A percentile compares a stretch with the other conserved stretches of the same genome.
Evolutionary conservation across 2,329 filamentous ascomycete species (phyloP).

Genomic region (Pseudophaeomoniella oleicola): DNA sequence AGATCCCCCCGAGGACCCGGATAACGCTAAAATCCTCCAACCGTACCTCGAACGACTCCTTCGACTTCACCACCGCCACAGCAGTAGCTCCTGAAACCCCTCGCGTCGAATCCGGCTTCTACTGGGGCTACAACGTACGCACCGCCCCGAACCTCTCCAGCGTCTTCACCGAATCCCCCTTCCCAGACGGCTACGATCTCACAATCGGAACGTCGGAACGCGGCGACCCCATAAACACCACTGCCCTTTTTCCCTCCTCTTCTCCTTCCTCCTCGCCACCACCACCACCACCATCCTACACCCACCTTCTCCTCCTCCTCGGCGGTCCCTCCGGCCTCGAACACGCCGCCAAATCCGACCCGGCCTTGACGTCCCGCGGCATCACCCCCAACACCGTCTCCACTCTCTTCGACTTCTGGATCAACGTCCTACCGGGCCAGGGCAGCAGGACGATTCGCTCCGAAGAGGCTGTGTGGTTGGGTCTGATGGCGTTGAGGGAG

Average conservation of each 20-base stretch:
- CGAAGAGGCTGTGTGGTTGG: conserved; percentile 70
- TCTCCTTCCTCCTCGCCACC: conserved; percentile 15
- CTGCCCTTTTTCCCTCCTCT: conserved; percentile 26
- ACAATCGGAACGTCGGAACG: conserved; percentile 75
- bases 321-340: conserved; percentile 71
- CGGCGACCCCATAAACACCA: conserved; percentile 34
- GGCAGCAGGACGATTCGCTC: conserved; percentile 71
- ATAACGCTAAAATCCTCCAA: conserved; percentile 53
- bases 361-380: conserved; percentile 43
- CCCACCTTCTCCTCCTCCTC: conserved; percentile 64
- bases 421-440: conserved; percentile 67
- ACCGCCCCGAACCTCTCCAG: conserved; percentile 50
- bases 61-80: conserved; percentile 28
- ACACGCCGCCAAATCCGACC: conserved; percentile 51
- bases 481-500: conserved; percentile 51
- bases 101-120: conserved; percentile 63
- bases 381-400: conserved; percentile 49
- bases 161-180: conserved; percentile 64
- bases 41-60: conserved; percentile 19
- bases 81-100: conserved; percentile 55
- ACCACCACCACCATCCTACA: conserved; percentile 13
- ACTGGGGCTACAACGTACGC: conserved; percentile 70
- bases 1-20: conserved; percentile 54
- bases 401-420: conserved; percentile 70
- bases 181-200: conserved; percentile 65